Evolutionary conservation across 2,329 filamentous ascomycete genomes (phyloP).

Genomic region (Sclerotinia glacialis): DNA sequence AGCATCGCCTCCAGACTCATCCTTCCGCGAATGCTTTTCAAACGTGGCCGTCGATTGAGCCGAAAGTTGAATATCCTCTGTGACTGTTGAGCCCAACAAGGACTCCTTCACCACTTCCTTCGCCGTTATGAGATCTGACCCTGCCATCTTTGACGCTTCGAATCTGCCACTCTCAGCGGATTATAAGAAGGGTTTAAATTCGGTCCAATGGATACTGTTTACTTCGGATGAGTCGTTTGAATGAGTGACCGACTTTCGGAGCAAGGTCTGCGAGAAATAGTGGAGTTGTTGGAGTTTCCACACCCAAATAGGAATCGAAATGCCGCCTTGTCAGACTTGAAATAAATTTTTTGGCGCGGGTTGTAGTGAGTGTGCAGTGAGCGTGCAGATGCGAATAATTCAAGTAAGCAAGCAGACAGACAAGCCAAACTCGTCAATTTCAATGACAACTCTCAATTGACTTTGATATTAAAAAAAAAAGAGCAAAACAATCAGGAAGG

Average conservation of each 20-base stretch:
- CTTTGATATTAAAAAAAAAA: neutral
- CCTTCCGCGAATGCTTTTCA: conserved; percentile 69
- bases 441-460: too few relatives aligned
- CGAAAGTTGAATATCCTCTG: conserved; percentile 57
- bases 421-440: too few relatives aligned
- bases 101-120: conserved; percentile 73
- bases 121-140: conserved; percentile 35
- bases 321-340: neutral
- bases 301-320: neutral
- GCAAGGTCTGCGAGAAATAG: conserved; percentile 11
- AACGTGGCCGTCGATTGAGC: conserved; percentile 75
- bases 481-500: too few relatives aligned
- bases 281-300: conserved; percentile 8
- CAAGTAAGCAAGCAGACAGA: neutral
- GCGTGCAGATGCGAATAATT: neutral
- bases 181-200: neutral
- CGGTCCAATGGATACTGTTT: conserved; percentile 16
- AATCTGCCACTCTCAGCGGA: conserved; percentile 5
- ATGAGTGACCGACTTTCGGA: conserved; percentile 6
- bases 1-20: conserved; percentile 70
- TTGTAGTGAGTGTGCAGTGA: neutral
- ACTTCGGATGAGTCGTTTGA: neutral
- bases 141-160: conserved; percentile 31
- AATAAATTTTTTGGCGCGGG: neutral
- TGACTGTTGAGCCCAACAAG: conserved; percentile 61